Percentiles rank a stretch among this genome's conserved stretches.
These are phyloP conservation scores for Galerina sulciceps DNA, from an alignment of 768 basidiomycete species.

Conservation along the genomic window DNA sequence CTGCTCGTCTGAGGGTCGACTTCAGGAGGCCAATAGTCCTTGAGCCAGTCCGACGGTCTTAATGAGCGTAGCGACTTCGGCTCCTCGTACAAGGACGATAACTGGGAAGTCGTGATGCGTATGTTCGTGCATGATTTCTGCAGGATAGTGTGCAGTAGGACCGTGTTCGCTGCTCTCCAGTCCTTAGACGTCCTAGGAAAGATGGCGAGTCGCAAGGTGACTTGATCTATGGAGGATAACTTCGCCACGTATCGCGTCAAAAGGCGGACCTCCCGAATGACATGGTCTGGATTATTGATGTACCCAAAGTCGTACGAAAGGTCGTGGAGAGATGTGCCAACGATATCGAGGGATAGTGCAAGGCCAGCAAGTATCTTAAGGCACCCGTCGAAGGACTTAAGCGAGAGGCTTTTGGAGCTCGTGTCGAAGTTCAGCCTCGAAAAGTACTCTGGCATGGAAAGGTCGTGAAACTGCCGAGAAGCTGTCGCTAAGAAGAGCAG, in stretches of 20 bases:
- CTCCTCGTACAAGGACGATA: slow-evolving; percentile 14
- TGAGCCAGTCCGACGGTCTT: slow-evolving; percentile 15
- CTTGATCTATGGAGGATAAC: slow-evolving; percentile 11
- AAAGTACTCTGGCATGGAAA: slow-evolving; percentile 13
- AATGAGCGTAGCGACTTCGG: slow-evolving; percentile 11
- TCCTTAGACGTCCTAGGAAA: not conserved
- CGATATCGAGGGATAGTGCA: slow-evolving; percentile 9
- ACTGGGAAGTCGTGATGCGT: slow-evolving; percentile 12
- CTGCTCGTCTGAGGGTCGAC: not conserved
- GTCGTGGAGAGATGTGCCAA: slow-evolving; percentile 13
- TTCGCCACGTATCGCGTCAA: slow-evolving; percentile 16
- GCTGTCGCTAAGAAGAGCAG: slow-evolving; percentile 12
- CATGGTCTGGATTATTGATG: slow-evolving; percentile 1
- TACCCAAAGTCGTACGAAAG: slow-evolving; percentile 22
- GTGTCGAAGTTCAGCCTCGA: slow-evolving; percentile 10
- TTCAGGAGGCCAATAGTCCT: slow-evolving; percentile 14
- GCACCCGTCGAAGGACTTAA: slow-evolving; percentile 1
- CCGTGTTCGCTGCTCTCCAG: slow-evolving; percentile 8
- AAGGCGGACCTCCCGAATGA: slow-evolving; percentile 13
- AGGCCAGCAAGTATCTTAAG: slow-evolving; percentile 15
- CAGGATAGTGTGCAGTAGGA: slow-evolving; percentile 13
- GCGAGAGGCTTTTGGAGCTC: slow-evolving; percentile 2
- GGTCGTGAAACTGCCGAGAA: slow-evolving; percentile 12
- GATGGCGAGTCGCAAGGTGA: slow-evolving; percentile 11
- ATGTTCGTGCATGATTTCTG: slow-evolving; percentile 13